Conservation (phyloP, 768 basidiomycete species). For the Baorangia bicolor region DNA sequence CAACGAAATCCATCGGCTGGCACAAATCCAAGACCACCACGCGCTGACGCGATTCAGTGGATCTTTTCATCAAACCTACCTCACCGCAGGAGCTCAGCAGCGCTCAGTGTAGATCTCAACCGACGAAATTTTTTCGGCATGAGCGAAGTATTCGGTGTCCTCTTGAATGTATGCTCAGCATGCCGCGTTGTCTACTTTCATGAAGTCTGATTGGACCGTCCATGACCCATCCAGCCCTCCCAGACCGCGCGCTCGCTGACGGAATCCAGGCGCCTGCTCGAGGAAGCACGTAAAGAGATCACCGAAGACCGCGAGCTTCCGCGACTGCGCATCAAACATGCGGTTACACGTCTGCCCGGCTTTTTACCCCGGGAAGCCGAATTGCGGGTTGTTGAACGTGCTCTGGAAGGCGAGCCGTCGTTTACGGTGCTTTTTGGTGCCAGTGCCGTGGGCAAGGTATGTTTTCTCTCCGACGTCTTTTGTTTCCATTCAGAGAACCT, state of each 20-base stretch:
- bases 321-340: slow-evolving; percentile 70
- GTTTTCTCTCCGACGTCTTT: background rate
- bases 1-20: slow-evolving; percentile 26
- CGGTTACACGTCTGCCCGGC: slow-evolving; percentile 72
- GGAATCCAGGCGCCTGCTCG: slow-evolving; percentile 71
- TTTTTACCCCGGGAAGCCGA: slow-evolving; percentile 73
- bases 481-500: slow-evolving; percentile 1
- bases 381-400: slow-evolving; percentile 60
- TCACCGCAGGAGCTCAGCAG: slow-evolving; percentile 55
- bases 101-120: slow-evolving; percentile 57
- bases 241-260: slow-evolving; percentile 77
- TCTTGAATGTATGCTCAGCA: slow-evolving; percentile 65
- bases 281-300: slow-evolving; percentile 77
- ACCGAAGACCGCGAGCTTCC: slow-evolving; percentile 63
- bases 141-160: slow-evolving; percentile 72
- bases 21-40: slow-evolving; percentile 29
- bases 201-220: slow-evolving; percentile 10
- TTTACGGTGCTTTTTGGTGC: slow-evolving; percentile 82
- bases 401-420: slow-evolving; percentile 65
- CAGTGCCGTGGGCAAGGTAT: slow-evolving; percentile 77
- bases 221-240: slow-evolving; percentile 52
- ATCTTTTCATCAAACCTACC: slow-evolving; percentile 75
- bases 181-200: background rate
- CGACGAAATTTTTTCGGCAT: slow-evolving; percentile 78
- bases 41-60: slow-evolving; percentile 59